Conservation (phyloP, 73 alveolate species). For the Tetrahymena malaccensis region DNA sequence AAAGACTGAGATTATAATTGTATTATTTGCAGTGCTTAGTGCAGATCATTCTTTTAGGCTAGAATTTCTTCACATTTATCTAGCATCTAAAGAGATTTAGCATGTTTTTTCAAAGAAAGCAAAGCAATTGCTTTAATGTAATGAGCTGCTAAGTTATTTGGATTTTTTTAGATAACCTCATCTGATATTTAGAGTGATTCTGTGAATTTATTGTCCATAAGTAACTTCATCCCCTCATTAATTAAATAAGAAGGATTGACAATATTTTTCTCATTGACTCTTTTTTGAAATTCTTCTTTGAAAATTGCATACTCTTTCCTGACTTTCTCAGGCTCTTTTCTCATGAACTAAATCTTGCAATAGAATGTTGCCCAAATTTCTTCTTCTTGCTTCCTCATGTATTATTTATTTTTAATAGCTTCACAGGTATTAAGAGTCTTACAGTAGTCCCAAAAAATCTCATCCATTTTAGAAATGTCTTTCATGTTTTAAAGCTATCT, state of each 20-base stretch:
- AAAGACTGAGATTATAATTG: not conserved
- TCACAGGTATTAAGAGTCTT: not conserved
- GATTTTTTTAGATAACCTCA: not conserved
- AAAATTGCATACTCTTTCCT: not conserved
- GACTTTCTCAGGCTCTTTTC: not conserved
- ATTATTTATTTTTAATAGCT: not conserved
- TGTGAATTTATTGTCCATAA: not conserved
- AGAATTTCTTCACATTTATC: not conserved
- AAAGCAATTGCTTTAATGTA: not conserved
- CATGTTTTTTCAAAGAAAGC: not conserved
- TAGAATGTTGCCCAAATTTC: not conserved
- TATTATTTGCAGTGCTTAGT: not conserved
- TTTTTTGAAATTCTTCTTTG: not conserved
- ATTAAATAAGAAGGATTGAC: not conserved
- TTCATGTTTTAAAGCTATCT: not conserved
- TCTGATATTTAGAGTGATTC: not conserved
- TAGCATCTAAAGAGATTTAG: not conserved
- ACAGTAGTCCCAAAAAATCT: not conserved
- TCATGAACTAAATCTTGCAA: not conserved
- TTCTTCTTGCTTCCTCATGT: not conserved
- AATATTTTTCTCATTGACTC: not conserved
- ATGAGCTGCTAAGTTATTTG: not conserved
- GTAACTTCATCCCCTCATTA: not conserved
- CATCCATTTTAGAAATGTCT: not conserved
- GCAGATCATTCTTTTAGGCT: not conserved